Conservation (phyloP, 1,284 basidiomycete genomes). For the Ceratobasidium theobromae region DNA sequence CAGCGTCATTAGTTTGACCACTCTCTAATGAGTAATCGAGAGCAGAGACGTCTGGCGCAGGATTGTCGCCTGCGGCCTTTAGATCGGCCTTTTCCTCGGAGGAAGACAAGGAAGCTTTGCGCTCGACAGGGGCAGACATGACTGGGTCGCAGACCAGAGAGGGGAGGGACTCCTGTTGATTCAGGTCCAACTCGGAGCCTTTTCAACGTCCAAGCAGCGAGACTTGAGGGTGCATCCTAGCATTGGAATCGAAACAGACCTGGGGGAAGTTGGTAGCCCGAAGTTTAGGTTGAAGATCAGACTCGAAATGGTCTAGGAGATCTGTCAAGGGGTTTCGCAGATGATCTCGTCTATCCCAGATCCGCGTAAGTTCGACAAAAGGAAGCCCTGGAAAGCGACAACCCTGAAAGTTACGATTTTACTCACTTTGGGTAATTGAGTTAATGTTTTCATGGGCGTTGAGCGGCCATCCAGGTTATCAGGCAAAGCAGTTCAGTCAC, state of each 20-base stretch:
- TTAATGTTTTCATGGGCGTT: too few relatives aligned
- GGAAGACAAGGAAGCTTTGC: neutral
- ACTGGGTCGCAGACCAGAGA: neutral
- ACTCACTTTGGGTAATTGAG: neutral
- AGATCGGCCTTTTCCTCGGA: constrained; percentile 7
- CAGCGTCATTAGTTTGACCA: neutral
- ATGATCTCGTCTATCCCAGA: constrained; percentile 7
- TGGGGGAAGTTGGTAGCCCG: neutral
- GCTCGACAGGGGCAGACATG: neutral
- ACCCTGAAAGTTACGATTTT: neutral
- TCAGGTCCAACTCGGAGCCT: neutral
- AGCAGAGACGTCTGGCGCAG: constrained; percentile 1
- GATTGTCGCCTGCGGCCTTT: neutral
- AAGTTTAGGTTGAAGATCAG: neutral
- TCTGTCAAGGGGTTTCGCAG: neutral
- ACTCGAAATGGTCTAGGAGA: constrained; percentile 9
- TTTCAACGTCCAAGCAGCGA: too few relatives aligned
- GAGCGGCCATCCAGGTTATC: too few relatives aligned
- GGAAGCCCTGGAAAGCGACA: neutral
- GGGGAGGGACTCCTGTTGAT: constrained; percentile 4
- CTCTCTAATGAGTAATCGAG: constrained; percentile 9
- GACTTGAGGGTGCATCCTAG: too few relatives aligned
- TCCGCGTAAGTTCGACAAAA: constrained; percentile 2
- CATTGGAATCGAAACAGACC: too few relatives aligned
- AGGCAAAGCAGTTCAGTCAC: too few relatives aligned